These are phyloP conservation scores for Lenwebbia sp. DNA, from an alignment of 345 rosid species.

Conservation along the genomic window DNA sequence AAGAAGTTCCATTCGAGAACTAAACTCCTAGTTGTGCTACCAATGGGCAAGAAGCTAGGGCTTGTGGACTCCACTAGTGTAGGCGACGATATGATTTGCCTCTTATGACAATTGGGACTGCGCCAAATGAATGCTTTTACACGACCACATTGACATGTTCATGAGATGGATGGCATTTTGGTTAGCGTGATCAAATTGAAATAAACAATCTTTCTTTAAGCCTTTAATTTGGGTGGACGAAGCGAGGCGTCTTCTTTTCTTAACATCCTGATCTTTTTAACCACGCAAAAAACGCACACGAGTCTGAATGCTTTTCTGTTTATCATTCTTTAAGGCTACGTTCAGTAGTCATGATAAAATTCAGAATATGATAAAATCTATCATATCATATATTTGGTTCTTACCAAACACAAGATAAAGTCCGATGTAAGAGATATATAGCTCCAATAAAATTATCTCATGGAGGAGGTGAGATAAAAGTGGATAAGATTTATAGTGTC, in stretches of 20 bases:
- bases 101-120: background rate
- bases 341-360: no score
- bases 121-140: background rate
- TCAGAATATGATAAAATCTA: no score
- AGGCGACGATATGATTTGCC: background rate
- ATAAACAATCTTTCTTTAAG: background rate
- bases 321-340: no score
- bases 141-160: background rate
- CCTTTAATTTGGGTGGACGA: background rate
- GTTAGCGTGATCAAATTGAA: background rate
- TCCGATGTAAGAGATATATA: no score
- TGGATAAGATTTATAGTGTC: no score
- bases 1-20: background rate
- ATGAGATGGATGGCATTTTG: background rate
- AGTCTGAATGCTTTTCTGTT: background rate
- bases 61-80: background rate
- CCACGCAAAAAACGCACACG: background rate
- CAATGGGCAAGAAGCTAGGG: background rate
- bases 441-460: no score
- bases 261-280: background rate
- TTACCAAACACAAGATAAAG: no score
- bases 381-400: no score
- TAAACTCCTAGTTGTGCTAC: background rate
- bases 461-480: no score
- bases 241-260: background rate